Evolutionary conservation across 2,329 filamentous ascomycete genomes (phyloP).

Genomic region (Elsinoe fawcettii): DNA sequence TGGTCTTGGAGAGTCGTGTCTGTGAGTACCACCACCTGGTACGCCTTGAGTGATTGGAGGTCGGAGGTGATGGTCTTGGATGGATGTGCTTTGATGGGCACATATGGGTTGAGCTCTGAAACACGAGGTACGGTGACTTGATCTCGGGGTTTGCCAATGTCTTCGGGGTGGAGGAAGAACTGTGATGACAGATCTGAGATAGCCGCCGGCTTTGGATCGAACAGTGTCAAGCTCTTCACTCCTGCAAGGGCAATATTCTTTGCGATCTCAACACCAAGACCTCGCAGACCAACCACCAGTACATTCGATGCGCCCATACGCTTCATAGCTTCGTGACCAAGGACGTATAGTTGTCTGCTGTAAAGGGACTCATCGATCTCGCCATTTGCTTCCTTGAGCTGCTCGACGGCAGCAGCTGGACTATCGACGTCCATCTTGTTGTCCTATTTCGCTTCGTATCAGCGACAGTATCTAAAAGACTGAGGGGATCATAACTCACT

Average conservation of each 20-base stretch:
- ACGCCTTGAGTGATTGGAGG: constrained; percentile 75
- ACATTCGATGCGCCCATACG: constrained; percentile 96
- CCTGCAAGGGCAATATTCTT: constrained; percentile 98
- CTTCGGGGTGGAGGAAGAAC: constrained; percentile 84
- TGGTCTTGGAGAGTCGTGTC: constrained; percentile 74
- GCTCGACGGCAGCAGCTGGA: constrained; percentile 49
- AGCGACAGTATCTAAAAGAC: not conserved
- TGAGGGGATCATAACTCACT: constrained; percentile 28
- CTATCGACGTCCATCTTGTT: constrained; percentile 56
- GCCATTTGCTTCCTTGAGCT: constrained; percentile 50
- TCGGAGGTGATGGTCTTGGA: constrained; percentile 61
- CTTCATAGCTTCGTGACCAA: constrained; percentile 86
- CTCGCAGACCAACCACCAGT: constrained; percentile 83
- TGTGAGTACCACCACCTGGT: constrained; percentile 87
- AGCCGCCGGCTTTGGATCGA: constrained; percentile 76
- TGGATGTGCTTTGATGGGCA: constrained; percentile 71
- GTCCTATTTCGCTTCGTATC: constrained; percentile 33
- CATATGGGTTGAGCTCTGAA: constrained; percentile 93
- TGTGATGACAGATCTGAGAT: constrained; percentile 91
- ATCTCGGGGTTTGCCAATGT: constrained; percentile 88
- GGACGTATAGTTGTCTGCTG: constrained; percentile 61
- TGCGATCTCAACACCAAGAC: constrained; percentile 92
- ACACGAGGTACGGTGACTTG: constrained; percentile 80
- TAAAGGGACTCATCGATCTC: constrained; percentile 63
- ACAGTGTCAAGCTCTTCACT: constrained; percentile 92